phyloP scores from a whole-genome alignment of 2,329 filamentous ascomycete species.

The Botrytis byssoidea region DNA sequence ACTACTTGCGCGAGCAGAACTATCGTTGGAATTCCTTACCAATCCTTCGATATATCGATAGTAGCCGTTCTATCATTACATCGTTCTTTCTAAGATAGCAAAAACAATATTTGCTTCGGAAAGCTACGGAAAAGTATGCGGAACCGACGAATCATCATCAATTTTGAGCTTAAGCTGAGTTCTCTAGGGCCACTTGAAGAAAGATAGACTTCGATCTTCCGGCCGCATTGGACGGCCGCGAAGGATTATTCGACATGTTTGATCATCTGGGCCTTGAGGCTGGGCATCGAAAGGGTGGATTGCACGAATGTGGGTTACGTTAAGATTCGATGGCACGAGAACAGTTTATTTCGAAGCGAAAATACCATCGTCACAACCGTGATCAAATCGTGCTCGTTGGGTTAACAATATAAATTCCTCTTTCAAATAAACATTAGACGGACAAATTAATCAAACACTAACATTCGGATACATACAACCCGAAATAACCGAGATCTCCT shows the following conservation, averaged over 20 bases:
- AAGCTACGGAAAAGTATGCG: background rate
- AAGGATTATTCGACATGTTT: background rate
- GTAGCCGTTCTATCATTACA: background rate
- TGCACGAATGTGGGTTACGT: background rate
- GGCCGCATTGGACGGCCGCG: background rate
- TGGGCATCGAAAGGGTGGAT: background rate
- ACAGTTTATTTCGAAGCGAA: background rate
- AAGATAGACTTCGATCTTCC: background rate
- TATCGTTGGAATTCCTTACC: background rate
- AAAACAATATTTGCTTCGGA: background rate
- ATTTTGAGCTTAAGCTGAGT: background rate
- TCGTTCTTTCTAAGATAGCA: background rate
- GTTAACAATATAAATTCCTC: background rate
- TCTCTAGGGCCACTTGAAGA: background rate
- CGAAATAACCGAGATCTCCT: background rate
- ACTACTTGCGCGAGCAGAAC: background rate
- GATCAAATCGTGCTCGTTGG: background rate
- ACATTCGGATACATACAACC: background rate
- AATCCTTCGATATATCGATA: background rate
- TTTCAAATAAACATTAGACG: background rate
- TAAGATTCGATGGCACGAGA: background rate
- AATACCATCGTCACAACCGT: background rate
- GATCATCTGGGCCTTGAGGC: background rate
- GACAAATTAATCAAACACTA: slow-evolving; percentile 1
- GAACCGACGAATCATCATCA: background rate